Conservation (phyloP, 176 grass and related monocot species). For the Oryza meridionalis region DNA sequence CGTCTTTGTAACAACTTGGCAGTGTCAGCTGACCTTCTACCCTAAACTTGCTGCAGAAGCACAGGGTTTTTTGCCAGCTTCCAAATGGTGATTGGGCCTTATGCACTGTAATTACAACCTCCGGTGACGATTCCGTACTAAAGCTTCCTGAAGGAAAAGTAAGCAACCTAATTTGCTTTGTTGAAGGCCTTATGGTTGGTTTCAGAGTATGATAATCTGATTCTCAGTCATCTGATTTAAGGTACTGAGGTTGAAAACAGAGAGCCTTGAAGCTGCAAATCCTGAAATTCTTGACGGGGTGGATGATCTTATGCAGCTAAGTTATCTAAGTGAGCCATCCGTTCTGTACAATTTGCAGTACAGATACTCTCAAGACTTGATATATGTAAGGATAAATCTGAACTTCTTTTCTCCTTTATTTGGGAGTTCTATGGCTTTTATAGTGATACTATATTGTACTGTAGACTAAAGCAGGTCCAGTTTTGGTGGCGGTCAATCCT, state of each 20-base stretch:
- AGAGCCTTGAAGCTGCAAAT: conserved; percentile 85
- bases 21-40: conserved; percentile 29
- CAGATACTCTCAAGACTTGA: conserved; percentile 85
- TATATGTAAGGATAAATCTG: conserved; percentile 78
- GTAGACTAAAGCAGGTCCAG: conserved; percentile 99
- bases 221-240: conserved; percentile 41
- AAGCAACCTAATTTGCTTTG: conserved; percentile 42
- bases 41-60: conserved; percentile 65
- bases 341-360: conserved; percentile 94
- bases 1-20: conserved; percentile 7
- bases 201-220: conserved; percentile 23
- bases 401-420: conserved; percentile 6
- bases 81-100: conserved; percentile 82
- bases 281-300: conserved; percentile 99
- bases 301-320: conserved; percentile 97
- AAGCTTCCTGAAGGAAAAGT: conserved; percentile 77
- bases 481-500: conserved; percentile 96
- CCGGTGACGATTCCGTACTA: conserved; percentile 74
- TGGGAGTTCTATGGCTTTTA: conserved; percentile 39
- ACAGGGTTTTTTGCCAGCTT: conserved; percentile 83
- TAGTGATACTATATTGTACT: conserved; percentile 43
- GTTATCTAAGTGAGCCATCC: conserved; percentile 96
- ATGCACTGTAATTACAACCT: conserved; percentile 74
- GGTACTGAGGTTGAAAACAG: conserved; percentile 77
- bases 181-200: conserved; percentile 18